Base-by-base conservation (phyloP, 2,329 filamentous ascomycete genomes). In the Pseudogymnoascus sp. region DNA sequence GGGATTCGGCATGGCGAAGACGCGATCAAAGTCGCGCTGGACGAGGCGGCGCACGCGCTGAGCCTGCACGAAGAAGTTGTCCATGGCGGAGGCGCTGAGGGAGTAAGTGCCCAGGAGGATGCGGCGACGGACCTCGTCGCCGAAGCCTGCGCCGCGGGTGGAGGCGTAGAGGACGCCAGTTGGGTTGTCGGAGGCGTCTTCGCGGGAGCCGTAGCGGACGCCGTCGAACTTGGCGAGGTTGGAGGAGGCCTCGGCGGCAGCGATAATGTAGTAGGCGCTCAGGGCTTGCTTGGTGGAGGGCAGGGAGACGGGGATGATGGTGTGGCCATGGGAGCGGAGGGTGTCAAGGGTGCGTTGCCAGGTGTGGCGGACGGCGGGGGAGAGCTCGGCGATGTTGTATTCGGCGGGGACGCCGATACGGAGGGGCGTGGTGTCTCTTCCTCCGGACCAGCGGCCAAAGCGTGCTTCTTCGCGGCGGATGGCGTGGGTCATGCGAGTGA, bases 151-250 rank as follows among this genome's bases (percentile, higher is more conserved):
- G 12, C 87, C 89, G 63, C 95, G 85, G 0, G 90, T 91, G 41
- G 82, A 80, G 0, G 92, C 86, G 74, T 95, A 98, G 1, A 96
- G 79, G 0, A 86, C 82, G n/a, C 83, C 81, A 7, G 82, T 81
- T 5, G 82, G 78, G 63, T 84, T 85, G 64, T 87, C 80, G 56
- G 79, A 81, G 7, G 71, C 62, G 8, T 73, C 60, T 26, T 28
- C 61, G 14, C 70, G 68, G 40, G 62, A 62, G 1, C 95, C 95
- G 75, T 96, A 99, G 10, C 95, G 89, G n/a, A 98, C 86, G 19
- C 95, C 95, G 70, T 99, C 96, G 74, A 97, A 99, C 74, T 96
- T 97, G 63, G 95, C 91, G 2, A 99, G 84, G 71, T 99, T 99
- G 14, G 93, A 98, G 1, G 91, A 91, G 3, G 95, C 95, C 76